Evolutionary conservation across 1,139 yeast species (phyloP).

Genomic region (Lodderomyces metapsilosis): DNA sequence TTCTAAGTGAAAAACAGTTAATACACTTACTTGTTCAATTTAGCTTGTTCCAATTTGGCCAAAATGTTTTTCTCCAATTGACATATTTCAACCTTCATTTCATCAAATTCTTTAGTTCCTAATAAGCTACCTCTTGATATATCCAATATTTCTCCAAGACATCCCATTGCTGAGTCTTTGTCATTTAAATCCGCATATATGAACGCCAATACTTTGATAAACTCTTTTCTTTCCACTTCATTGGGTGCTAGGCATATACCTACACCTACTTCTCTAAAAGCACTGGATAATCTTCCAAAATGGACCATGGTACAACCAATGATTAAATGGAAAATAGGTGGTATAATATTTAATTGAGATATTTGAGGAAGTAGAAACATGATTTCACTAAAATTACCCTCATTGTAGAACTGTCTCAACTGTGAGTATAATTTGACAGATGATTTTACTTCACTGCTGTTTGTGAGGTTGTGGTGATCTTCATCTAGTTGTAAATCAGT

Average conservation of each 20-base stretch:
- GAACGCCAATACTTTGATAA: conserved; percentile 9
- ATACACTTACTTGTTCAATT: conserved; percentile 7
- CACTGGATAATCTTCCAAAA: conserved; percentile 11
- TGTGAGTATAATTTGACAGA: conserved; percentile 2
- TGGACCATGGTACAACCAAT: conserved; percentile 12
- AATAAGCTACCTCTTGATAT: conserved; percentile 8
- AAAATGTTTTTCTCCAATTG: conserved; percentile 6
- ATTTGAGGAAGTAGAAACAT: conserved; percentile 12
- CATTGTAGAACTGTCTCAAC: conserved; percentile 7
- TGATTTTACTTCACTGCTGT: neutral
- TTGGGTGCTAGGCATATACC: conserved; percentile 11
- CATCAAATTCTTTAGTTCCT: conserved; percentile 7
- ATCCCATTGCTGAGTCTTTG: conserved; percentile 10
- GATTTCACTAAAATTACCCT: conserved; percentile 8
- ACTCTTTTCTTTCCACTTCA: conserved; percentile 7
- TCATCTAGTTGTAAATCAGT: neutral
- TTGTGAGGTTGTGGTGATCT: neutral
- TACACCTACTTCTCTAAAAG: conserved; percentile 12
- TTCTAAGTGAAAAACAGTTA: neutral
- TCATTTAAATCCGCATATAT: conserved; percentile 9
- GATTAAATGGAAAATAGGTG: conserved; percentile 11
- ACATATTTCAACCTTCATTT: conserved; percentile 6
- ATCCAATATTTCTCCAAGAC: conserved; percentile 15
- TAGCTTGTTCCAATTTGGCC: conserved; percentile 5
- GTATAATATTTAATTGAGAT: conserved; percentile 5